Evolutionary conservation across 2,329 filamentous ascomycete species (phyloP).

Genomic region (Xylaria sp.): DNA sequence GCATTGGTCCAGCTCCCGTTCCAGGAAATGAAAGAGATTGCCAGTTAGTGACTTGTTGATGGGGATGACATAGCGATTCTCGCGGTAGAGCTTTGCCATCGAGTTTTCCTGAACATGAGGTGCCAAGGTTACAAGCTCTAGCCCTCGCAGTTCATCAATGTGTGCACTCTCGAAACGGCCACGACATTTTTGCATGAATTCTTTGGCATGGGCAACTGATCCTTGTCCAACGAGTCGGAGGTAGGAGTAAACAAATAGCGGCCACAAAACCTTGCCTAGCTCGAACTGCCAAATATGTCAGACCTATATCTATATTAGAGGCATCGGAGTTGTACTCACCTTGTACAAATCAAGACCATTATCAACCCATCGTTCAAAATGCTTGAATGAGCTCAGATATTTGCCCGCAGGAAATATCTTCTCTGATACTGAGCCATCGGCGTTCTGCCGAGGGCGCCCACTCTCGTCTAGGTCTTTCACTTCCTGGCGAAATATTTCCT

Average conservation of each 20-base stretch:
- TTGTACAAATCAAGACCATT: slow-evolving; percentile 95
- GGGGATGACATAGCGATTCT: slow-evolving; percentile 87
- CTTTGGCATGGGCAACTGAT: slow-evolving; percentile 73
- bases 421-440: slow-evolving; percentile 70
- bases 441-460: slow-evolving; percentile 72
- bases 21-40: slow-evolving; percentile 85
- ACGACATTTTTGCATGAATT: slow-evolving; percentile 73
- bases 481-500: slow-evolving; percentile 90
- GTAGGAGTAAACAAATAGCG: slow-evolving; percentile 91
- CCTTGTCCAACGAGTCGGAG: slow-evolving; percentile 77
- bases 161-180: slow-evolving; percentile 77
- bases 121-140: slow-evolving; percentile 76
- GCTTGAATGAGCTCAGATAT: slow-evolving; percentile 75
- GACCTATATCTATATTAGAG: slow-evolving; percentile 1
- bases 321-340: slow-evolving; percentile 50
- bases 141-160: slow-evolving; percentile 75
- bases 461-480: slow-evolving; percentile 82
- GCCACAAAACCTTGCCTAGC: slow-evolving; percentile 86
- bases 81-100: slow-evolving; percentile 79
- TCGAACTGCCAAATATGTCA: slow-evolving; percentile 67
- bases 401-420: slow-evolving; percentile 56
- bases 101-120: slow-evolving; percentile 79
- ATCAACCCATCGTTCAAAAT: slow-evolving; percentile 84
- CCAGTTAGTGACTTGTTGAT: slow-evolving; percentile 85
- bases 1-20: slow-evolving; percentile 82